Percentiles rank a stretch among this genome's conserved stretches.
Conservation (phyloP, 192 early-diverging fungal genomes). For the Gigaspora rosea region DNA sequence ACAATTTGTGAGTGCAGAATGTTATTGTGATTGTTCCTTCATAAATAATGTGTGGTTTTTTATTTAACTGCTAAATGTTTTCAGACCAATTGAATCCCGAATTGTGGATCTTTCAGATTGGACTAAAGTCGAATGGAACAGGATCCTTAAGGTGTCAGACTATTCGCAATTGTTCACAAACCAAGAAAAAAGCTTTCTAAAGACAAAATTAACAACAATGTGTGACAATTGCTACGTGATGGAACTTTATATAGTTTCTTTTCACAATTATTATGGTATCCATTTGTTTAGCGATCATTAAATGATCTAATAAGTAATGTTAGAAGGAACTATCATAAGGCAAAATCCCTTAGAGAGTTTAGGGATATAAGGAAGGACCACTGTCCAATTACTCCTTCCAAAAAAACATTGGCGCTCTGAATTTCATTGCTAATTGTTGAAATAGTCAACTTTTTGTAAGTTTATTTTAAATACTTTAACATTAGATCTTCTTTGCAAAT, state of each 20-base stretch:
- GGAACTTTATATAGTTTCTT: background rate
- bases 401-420: no score
- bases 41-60: slow-evolving; percentile 19
- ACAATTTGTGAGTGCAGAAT: slow-evolving; percentile 27
- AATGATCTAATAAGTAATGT: slow-evolving; percentile 18
- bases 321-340: no score
- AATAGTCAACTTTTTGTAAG: slow-evolving; percentile 30
- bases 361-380: no score
- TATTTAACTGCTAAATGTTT: slow-evolving; percentile 4
- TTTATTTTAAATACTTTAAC: background rate
- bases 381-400: no score
- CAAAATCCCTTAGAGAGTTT: no score
- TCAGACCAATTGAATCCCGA: slow-evolving; percentile 9
- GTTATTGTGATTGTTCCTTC: slow-evolving; percentile 6
- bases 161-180: slow-evolving; percentile 11
- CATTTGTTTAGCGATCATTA: slow-evolving; percentile 18
- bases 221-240: slow-evolving; percentile 1
- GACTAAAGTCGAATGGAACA: slow-evolving; percentile 20
- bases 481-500: slow-evolving; percentile 16
- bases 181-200: slow-evolving; percentile 6
- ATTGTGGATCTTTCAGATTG: slow-evolving; percentile 12
- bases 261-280: slow-evolving; percentile 9
- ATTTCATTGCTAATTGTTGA: slow-evolving; percentile 6
- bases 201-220: slow-evolving; percentile 16
- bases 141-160: slow-evolving; percentile 9